phyloP scores from a whole-genome alignment of 2,329 filamentous ascomycete genomes.

The Anthostomella pinea region DNA sequence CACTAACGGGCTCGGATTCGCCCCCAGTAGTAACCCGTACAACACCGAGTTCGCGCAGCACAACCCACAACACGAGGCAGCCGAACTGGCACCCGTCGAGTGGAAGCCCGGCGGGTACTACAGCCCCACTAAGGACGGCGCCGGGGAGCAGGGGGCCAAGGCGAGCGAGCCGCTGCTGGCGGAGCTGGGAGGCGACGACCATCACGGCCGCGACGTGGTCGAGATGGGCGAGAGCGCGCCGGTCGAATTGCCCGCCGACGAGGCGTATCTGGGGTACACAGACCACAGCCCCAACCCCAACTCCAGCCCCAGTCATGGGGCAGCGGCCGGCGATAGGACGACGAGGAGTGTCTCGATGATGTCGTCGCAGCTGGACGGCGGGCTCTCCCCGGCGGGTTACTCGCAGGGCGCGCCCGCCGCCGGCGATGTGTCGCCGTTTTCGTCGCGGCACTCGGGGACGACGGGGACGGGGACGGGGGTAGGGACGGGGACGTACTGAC shows the following conservation, averaged over 20 bases:
- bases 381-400: constrained; percentile 1
- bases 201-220: not conserved
- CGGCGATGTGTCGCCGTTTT: constrained; percentile 2
- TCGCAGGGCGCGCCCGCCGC: constrained; percentile 5
- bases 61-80: constrained; percentile 18
- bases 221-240: constrained; percentile 1
- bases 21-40: too few relatives aligned
- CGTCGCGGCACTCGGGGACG: not conserved
- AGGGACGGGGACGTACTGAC: not conserved
- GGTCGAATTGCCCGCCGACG: constrained; percentile 18
- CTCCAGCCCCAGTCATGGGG: not conserved
- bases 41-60: constrained; percentile 25
- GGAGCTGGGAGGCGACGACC: constrained; percentile 14
- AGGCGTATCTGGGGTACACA: constrained; percentile 6
- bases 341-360: too few relatives aligned
- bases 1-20: too few relatives aligned
- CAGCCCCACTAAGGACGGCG: constrained; percentile 3
- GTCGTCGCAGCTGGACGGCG: too few relatives aligned
- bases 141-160: constrained; percentile 8
- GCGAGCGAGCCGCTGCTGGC: constrained; percentile 21
- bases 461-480: not conserved
- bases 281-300: constrained; percentile 2
- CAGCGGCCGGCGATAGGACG: not conserved
- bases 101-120: constrained; percentile 12
- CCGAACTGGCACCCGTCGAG: constrained; percentile 17